A percentile compares a stretch with the other conserved stretches of the same genome.
phyloP scores from a whole-genome alignment of 768 basidiomycete genomes.

The Leccinum boreale region DNA sequence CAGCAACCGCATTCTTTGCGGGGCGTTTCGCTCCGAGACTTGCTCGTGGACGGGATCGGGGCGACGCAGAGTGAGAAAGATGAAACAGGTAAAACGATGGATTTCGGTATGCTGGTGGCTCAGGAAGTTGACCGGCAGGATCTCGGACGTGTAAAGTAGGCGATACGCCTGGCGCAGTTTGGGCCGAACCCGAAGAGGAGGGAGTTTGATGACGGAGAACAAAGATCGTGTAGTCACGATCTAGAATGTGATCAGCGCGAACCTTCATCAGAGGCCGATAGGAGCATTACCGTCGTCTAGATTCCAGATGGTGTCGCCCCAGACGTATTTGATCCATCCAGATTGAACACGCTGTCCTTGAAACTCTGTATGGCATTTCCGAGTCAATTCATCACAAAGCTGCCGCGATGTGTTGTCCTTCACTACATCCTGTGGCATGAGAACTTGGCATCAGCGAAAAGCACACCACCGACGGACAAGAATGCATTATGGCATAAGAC shows the following conservation, averaged over 20 bases:
- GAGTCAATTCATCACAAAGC: constrained; percentile 68
- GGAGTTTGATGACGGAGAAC: constrained; percentile 60
- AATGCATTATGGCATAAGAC: constrained; percentile 75
- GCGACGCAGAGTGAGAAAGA: constrained; percentile 21
- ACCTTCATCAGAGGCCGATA: not conserved
- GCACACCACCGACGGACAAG: constrained; percentile 45
- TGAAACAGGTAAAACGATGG: constrained; percentile 67
- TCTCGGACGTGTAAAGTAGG: constrained; percentile 60
- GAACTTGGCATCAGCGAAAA: constrained; percentile 3
- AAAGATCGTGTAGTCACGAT: constrained; percentile 88
- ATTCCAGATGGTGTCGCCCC: constrained; percentile 75
- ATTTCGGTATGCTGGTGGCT: constrained; percentile 63
- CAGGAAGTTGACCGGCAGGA: constrained; percentile 56
- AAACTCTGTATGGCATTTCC: constrained; percentile 59
- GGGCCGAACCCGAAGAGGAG: constrained; percentile 20
- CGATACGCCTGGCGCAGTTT: constrained; percentile 8
- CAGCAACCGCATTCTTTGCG: constrained; percentile 25
- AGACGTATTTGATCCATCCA: constrained; percentile 88
- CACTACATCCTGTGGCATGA: constrained; percentile 39
- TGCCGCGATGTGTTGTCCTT: constrained; percentile 61
- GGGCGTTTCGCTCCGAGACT: constrained; percentile 41
- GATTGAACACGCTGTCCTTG: constrained; percentile 60
- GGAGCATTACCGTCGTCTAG: constrained; percentile 74
- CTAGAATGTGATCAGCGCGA: constrained; percentile 33
- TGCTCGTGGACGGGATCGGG: constrained; percentile 31